phyloP scores from a whole-genome alignment of 805 yeast genomes.

The Soucietia sequanensis region DNA sequence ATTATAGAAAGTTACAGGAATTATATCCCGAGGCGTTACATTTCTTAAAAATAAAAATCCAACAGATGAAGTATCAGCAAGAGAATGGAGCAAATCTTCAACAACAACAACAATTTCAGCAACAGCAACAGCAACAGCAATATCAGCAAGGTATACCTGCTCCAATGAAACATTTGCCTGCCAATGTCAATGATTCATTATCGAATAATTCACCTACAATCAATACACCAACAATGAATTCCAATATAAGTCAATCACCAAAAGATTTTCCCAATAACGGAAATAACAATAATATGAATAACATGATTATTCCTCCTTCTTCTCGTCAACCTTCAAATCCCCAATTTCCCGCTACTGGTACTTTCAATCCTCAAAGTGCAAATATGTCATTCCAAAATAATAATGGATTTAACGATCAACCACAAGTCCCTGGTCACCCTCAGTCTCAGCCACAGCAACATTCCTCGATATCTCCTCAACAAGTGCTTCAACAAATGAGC shows the following conservation, averaged over 20 bases:
- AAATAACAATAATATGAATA: background rate
- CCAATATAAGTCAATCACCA: too few relatives aligned
- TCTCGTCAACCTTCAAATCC: background rate
- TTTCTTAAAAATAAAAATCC: slow-evolving; percentile 37
- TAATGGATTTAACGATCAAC: slow-evolving; percentile 3
- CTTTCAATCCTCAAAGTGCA: slow-evolving; percentile 2
- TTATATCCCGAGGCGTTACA: slow-evolving; percentile 56
- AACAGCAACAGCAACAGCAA: slow-evolving; percentile 9
- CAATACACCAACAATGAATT: too few relatives aligned
- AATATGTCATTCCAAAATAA: slow-evolving; percentile 4
- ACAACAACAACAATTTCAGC: slow-evolving; percentile 8
- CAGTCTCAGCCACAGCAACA: slow-evolving; percentile 6
- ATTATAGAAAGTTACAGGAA: slow-evolving; percentile 47
- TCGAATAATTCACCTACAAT: too few relatives aligned
- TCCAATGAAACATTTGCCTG: too few relatives aligned
- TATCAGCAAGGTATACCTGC: too few relatives aligned
- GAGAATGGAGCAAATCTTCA: slow-evolving; percentile 1
- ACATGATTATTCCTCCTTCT: too few relatives aligned
- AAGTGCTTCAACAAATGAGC: slow-evolving; percentile 32
- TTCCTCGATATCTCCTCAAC: slow-evolving; percentile 36
- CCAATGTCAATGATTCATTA: too few relatives aligned
- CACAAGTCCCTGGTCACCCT: background rate
- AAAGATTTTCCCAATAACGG: background rate
- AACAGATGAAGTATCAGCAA: slow-evolving; percentile 35
- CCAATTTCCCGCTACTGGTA: slow-evolving; percentile 1